These are phyloP conservation scores for Cyathus pygmaeus DNA, from an alignment of 1,284 basidiomycete genomes.

Conservation along the genomic window DNA sequence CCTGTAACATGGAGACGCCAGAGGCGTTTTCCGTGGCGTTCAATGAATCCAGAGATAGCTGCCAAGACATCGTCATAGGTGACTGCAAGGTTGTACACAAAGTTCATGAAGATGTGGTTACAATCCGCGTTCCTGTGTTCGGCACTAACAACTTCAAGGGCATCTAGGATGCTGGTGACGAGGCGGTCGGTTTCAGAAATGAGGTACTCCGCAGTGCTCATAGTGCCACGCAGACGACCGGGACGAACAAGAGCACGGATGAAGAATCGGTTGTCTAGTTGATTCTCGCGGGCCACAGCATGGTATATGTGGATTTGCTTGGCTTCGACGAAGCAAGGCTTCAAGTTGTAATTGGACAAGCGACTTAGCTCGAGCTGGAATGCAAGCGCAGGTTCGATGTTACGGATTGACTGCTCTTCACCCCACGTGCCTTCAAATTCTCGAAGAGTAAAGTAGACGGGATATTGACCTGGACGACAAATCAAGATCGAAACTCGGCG, in stretches of 20 bases:
- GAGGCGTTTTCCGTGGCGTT: constrained; percentile 96
- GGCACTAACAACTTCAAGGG: constrained; percentile 91
- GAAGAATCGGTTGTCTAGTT: constrained; percentile 97
- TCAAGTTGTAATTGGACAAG: constrained; percentile 96
- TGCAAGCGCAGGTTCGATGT: constrained; percentile 97
- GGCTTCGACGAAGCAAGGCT: constrained; percentile 92
- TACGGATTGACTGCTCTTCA: constrained; percentile 96
- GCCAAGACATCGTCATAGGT: constrained; percentile 96
- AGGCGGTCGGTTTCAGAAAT: constrained; percentile 98
- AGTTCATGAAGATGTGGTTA: constrained; percentile 98
- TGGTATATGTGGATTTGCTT: constrained; percentile 98
- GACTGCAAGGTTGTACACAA: constrained; percentile 95
- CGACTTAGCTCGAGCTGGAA: constrained; percentile 98
- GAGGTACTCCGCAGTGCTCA: constrained; percentile 96
- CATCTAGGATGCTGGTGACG: constrained; percentile 93
- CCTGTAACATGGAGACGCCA: constrained; percentile 98
- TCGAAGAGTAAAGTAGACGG: constrained; percentile 94
- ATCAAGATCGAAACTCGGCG: constrained; percentile 94
- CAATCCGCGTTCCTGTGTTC: constrained; percentile 91
- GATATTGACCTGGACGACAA: constrained; percentile 92
- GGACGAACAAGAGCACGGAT: constrained; percentile 96
- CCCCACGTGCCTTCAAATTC: constrained; percentile 82
- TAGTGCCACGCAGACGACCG: constrained; percentile 89
- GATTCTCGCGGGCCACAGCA: constrained; percentile 94
- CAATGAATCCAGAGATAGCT: constrained; percentile 97